phyloP scores from a whole-genome alignment of 2,329 filamentous ascomycete genomes.

The Epicoccum sorghinum region DNA sequence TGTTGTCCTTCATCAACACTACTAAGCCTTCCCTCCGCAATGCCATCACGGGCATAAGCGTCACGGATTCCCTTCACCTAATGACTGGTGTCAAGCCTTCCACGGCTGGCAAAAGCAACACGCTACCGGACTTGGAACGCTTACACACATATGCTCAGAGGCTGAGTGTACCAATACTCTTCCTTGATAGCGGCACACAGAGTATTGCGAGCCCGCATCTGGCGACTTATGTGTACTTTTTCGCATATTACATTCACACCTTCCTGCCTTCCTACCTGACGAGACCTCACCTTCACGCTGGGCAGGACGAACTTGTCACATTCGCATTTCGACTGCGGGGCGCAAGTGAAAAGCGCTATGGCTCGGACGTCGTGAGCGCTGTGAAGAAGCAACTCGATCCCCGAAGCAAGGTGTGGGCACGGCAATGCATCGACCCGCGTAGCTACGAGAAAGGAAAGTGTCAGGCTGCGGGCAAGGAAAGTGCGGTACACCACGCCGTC shows the following conservation, averaged over 20 bases:
- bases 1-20: slow-evolving; percentile 38
- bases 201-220: slow-evolving; percentile 29
- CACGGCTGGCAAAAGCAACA: slow-evolving; percentile 28
- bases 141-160: slow-evolving; percentile 32
- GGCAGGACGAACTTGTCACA: slow-evolving; percentile 36
- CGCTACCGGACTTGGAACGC: slow-evolving; percentile 26
- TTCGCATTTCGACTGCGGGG: slow-evolving; percentile 37
- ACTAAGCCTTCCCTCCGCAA: slow-evolving; percentile 33
- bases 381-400: slow-evolving; percentile 37
- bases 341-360: slow-evolving; percentile 29
- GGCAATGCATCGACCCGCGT: slow-evolving; percentile 23
- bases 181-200: slow-evolving; percentile 36
- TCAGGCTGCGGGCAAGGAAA: slow-evolving; percentile 25
- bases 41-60: slow-evolving; percentile 29
- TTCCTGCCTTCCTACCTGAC: slow-evolving; percentile 30
- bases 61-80: slow-evolving; percentile 33
- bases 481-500: slow-evolving; percentile 30
- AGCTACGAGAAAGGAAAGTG: slow-evolving; percentile 32
- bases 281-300: slow-evolving; percentile 29
- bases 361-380: slow-evolving; percentile 21
- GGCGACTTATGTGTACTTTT: slow-evolving; percentile 40
- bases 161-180: slow-evolving; percentile 34
- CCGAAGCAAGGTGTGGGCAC: slow-evolving; percentile 27
- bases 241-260: slow-evolving; percentile 39
- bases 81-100: slow-evolving; percentile 28